Evolutionary conservation across 75 land plant species (phyloP).

Genomic region (Larix kaempferi): DNA sequence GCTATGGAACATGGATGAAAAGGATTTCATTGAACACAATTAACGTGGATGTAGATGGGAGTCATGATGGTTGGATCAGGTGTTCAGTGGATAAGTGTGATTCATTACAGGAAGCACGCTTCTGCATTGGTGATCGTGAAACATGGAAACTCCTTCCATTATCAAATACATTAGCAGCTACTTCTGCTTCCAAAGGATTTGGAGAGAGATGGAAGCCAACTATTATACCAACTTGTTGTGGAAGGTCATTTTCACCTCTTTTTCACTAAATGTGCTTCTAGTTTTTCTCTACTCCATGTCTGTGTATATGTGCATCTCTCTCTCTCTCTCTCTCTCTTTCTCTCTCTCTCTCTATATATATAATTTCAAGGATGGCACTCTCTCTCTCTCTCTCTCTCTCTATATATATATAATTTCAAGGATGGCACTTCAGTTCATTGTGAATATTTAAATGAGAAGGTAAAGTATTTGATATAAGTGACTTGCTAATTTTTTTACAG

Average conservation of each 20-base stretch:
- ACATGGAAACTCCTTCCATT: slow-evolving; percentile 61
- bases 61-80: slow-evolving; percentile 27
- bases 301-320: not conserved
- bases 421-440: not conserved
- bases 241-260: slow-evolving; percentile 22
- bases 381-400: not conserved
- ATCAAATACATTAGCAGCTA: slow-evolving; percentile 26
- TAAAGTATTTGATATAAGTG: not conserved
- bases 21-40: not conserved
- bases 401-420: too few species aligned
- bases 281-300: not conserved
- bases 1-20: slow-evolving; percentile 79
- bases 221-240: slow-evolving; percentile 65
- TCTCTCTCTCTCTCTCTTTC: not conserved
- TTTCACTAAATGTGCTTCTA: not conserved
- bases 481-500: not conserved
- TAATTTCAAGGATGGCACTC: too few species aligned
- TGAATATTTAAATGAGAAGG: not conserved
- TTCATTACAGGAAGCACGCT: slow-evolving; percentile 44
- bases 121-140: slow-evolving; percentile 78
- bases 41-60: not conserved
- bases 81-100: slow-evolving; percentile 51
- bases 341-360: too few species aligned
- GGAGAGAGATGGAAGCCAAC: slow-evolving; percentile 30
- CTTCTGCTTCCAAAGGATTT: slow-evolving; percentile 7